Percentiles rank a stretch among this genome's conserved stretches.
phyloP scores from a whole-genome alignment of 164 flowering plant genomes.

The Euptelea pleiosperma region DNA sequence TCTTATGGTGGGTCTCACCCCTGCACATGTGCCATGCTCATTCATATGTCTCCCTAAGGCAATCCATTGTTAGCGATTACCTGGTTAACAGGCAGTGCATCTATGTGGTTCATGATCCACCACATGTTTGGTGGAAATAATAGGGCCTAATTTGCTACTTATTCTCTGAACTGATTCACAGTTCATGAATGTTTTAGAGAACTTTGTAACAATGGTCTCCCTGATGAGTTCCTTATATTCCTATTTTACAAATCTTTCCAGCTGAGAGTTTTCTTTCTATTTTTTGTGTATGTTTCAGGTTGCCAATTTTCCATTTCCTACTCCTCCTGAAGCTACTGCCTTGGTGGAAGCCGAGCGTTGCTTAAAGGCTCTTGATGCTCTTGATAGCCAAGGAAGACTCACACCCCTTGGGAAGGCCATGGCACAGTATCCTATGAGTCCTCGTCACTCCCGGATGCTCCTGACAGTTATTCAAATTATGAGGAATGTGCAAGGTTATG shows the following conservation, averaged over 20 bases:
- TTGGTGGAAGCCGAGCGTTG: conserved; percentile 75
- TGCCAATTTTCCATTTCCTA: conserved; percentile 89
- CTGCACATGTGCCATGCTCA: too few relatives aligned
- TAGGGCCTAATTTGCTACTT: too few relatives aligned
- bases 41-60: too few relatives aligned
- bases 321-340: conserved; percentile 71
- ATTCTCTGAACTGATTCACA: too few relatives aligned
- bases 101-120: too few relatives aligned
- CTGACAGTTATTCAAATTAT: conserved; percentile 74
- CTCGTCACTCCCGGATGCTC: conserved; percentile 97
- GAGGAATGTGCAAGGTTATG: conserved; percentile 34
- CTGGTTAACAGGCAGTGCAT: too few relatives aligned
- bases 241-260: neutral
- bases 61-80: too few relatives aligned
- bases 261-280: too few relatives aligned
- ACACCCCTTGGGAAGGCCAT: conserved; percentile 82
- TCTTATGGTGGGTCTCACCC: too few relatives aligned
- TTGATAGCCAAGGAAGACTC: conserved; percentile 60
- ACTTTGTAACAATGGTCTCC: neutral
- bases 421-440: conserved; percentile 94
- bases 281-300: conserved; percentile 42
- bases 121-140: too few relatives aligned
- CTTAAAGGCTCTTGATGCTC: conserved; percentile 81
- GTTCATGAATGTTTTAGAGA: neutral
- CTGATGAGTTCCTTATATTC: neutral